Conservation (phyloP, 352 stramenopile genomes). For the Peronospora destructor region DNA sequence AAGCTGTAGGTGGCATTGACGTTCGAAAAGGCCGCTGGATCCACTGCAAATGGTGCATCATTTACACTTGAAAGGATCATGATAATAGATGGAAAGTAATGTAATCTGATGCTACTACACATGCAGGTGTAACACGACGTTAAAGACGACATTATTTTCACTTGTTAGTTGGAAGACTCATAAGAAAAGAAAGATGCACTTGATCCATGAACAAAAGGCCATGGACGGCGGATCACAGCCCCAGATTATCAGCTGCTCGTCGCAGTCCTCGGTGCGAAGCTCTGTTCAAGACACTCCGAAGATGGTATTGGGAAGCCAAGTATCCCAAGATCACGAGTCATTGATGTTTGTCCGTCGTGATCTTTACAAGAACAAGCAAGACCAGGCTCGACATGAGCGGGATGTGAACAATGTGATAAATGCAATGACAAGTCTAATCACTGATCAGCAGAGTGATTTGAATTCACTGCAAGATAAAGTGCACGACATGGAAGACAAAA, state of each 20-base stretch:
- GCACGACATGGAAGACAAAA: slow-evolving; percentile 12
- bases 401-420: slow-evolving; percentile 39
- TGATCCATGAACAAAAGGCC: slow-evolving; percentile 7
- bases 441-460: slow-evolving; percentile 38
- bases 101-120: neutral
- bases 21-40: slow-evolving; percentile 40
- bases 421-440: slow-evolving; percentile 36
- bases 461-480: slow-evolving; percentile 16
- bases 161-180: slow-evolving; percentile 26
- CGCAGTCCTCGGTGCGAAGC: slow-evolving; percentile 16
- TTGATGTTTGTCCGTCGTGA: slow-evolving; percentile 23
- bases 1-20: slow-evolving; percentile 36
- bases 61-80: neutral
- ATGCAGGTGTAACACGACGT: slow-evolving; percentile 35
- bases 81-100: neutral
- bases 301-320: slow-evolving; percentile 2
- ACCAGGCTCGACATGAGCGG: slow-evolving; percentile 20
- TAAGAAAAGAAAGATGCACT: slow-evolving; percentile 23
- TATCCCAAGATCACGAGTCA: slow-evolving; percentile 17
- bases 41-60: slow-evolving; percentile 34
- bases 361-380: slow-evolving; percentile 19
- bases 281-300: neutral
- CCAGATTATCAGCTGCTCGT: slow-evolving; percentile 20
- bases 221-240: slow-evolving; percentile 6
- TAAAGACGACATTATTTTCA: slow-evolving; percentile 31